Base-by-base conservation (phyloP, 345 rosid genomes). In the Diplotaxis tenuifolia region DNA sequence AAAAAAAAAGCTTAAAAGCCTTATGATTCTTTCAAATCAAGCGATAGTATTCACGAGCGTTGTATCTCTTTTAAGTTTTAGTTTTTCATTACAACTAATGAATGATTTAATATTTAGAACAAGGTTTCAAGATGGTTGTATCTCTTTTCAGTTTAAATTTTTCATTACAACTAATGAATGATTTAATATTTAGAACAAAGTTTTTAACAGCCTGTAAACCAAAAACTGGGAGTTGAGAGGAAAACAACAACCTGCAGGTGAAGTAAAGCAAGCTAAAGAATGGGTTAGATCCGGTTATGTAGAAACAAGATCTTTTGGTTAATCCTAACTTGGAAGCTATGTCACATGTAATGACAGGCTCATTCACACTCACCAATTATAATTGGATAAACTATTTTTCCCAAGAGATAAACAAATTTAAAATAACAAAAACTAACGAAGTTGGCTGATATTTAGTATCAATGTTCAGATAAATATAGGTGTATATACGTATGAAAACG, bases 251-350 rank as follows among this genome's bases (percentile, higher is more conserved):
- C 67, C 47, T 77, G 68, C 47, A 77, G 71, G 73, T 77, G 76
- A 77, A 77, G 68, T 71, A 66, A 71, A 77, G 76, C 52, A 71
- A 77, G 68, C 28, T 25, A 77, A 65, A 71, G 72, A 71, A 62
- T 59, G 57, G 76, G 76, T 71, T 58, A 29, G 71, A 70, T 76
- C 71, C 62, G 68, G 58, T 66, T 77, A 19, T 71, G 57, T 36
- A 60, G 76, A 71, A 71, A 59, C 64, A 65, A 71, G 20, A 59
- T 65, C 18, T 71, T 76, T 50, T 60, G 64, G 72, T 66, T 71
- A 49, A 77, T 77, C 80, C 80, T 71, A 58, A 77, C 72, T 77
- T 65, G 72, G 62, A 77, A 77, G 76, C 72, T 66, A 77, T 77
- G 76, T 59, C 80, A 77, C 72, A 71, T 76, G 79, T 71, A 53